phyloP scores from a whole-genome alignment of 345 rosid species.

The Populus tremula region DNA sequence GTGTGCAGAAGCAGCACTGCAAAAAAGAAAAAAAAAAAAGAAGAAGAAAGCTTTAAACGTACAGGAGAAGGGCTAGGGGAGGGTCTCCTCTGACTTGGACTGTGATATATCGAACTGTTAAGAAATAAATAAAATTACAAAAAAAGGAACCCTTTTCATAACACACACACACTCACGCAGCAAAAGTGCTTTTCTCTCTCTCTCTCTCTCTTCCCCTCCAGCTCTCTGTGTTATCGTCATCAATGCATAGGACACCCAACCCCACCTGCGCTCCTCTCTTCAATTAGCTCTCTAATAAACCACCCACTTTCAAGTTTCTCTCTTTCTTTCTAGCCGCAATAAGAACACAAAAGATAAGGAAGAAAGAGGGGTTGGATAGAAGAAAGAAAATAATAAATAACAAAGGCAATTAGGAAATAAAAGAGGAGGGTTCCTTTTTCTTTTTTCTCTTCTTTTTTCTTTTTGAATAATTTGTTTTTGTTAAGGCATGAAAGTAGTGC shows the following conservation, averaged over 20 bases:
- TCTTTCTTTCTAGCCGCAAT: conserved; percentile 5
- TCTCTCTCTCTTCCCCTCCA: conserved; percentile 8
- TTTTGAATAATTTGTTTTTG: conserved; percentile 6
- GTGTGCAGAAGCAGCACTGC: conserved; percentile 31
- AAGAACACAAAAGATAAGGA: background rate
- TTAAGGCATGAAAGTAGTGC: conserved; percentile 74
- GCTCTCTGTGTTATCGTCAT: conserved; percentile 47
- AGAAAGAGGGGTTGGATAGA: background rate
- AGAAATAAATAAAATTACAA: background rate
- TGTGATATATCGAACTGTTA: conserved; percentile 57
- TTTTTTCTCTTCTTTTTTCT: conserved; percentile 1
- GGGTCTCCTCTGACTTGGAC: conserved; percentile 71
- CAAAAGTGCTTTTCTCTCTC: conserved; percentile 28
- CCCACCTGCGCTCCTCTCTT: conserved; percentile 34
- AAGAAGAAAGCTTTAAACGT: conserved; percentile 37
- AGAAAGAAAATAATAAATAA: background rate
- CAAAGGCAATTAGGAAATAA: conserved; percentile 1
- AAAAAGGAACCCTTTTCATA: conserved; percentile 36
- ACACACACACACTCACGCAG: conserved; percentile 21
- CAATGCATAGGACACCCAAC: conserved; percentile 54
- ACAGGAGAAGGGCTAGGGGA: conserved; percentile 23
- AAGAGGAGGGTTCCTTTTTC: conserved; percentile 20
- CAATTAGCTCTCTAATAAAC: conserved; percentile 20
- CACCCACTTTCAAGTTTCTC: conserved; percentile 8
- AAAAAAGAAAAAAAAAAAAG: conserved; percentile 19